Conservation (phyloP, 2,329 filamentous ascomycete genomes). For the Colletotrichum sp. region DNA sequence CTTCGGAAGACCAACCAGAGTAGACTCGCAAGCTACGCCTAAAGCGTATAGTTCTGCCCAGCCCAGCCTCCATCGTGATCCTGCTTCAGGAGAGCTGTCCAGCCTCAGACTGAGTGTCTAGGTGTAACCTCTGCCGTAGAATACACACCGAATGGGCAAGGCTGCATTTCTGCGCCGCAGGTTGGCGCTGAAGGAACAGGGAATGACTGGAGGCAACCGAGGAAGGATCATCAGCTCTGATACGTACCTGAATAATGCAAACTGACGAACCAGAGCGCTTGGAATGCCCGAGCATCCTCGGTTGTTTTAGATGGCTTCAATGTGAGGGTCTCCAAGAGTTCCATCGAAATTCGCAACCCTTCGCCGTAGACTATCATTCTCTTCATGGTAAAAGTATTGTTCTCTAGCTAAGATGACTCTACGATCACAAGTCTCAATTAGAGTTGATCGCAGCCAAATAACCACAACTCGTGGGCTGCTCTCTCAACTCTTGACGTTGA, state of each 20-base stretch:
- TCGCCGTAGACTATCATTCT: background rate
- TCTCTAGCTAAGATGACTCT: background rate
- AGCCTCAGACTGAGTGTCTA: background rate
- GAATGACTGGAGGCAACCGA: background rate
- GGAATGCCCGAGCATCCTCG: background rate
- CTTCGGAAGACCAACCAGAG: background rate
- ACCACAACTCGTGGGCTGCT: background rate
- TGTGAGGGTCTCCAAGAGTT: background rate
- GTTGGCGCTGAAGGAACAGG: background rate
- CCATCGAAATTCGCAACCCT: background rate
- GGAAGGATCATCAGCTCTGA: background rate
- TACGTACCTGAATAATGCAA: background rate
- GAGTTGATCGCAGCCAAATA: background rate
- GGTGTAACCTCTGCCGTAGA: background rate
- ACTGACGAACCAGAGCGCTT: background rate
- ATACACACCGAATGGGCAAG: background rate
- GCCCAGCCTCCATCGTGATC: background rate
- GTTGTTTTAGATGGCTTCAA: background rate
- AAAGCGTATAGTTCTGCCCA: background rate
- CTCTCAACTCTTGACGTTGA: background rate
- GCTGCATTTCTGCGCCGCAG: background rate
- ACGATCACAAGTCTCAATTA: background rate
- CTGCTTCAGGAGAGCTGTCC: background rate
- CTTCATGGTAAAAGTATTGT: background rate
- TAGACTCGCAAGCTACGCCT: conserved; percentile 10